phyloP scores from a whole-genome alignment of 169 alveolate species.

The Condylostoma magnum region DNA sequence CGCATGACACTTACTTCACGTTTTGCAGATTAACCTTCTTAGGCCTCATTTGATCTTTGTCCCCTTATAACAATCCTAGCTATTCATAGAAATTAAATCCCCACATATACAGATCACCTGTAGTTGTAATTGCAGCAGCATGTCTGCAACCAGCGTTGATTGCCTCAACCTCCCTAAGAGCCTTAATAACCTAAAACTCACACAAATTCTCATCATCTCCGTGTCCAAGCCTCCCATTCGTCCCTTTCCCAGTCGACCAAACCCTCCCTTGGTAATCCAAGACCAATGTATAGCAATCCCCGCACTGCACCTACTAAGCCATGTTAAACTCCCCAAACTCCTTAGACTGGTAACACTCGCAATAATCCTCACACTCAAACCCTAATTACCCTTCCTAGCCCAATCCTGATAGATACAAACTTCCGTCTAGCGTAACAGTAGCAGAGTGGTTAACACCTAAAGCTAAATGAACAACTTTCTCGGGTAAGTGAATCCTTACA shows the following conservation, averaged over 20 bases:
- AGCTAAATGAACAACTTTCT: neutral
- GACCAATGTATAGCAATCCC: constrained; percentile 19
- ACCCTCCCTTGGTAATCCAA: constrained; percentile 45
- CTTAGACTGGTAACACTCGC: neutral
- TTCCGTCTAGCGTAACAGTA: constrained; percentile 32
- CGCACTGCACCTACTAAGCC: constrained; percentile 14
- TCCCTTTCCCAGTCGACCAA: constrained; percentile 65
- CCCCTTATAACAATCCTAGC: constrained; percentile 63
- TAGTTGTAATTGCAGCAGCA: constrained; percentile 55
- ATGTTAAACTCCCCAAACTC: constrained; percentile 2
- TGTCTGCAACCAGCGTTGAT: constrained; percentile 79
- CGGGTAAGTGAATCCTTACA: neutral
- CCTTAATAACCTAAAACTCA: constrained; percentile 37
- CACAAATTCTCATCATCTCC: constrained; percentile 45
- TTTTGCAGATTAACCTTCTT: too few relatives aligned
- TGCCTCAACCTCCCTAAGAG: constrained; percentile 29
- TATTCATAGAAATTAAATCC: constrained; percentile 79
- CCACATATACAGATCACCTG: constrained; percentile 69
- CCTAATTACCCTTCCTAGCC: constrained; percentile 17
- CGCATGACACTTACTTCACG: too few relatives aligned
- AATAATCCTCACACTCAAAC: neutral
- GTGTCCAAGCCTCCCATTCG: constrained; percentile 68
- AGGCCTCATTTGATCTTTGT: neutral
- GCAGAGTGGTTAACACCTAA: constrained; percentile 62
- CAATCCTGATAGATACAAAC: neutral